Percentiles rank a stretch among this genome's conserved stretches.
Conservation (phyloP, 2,329 filamentous ascomycete species). For the Aspergillus melleus region DNA sequence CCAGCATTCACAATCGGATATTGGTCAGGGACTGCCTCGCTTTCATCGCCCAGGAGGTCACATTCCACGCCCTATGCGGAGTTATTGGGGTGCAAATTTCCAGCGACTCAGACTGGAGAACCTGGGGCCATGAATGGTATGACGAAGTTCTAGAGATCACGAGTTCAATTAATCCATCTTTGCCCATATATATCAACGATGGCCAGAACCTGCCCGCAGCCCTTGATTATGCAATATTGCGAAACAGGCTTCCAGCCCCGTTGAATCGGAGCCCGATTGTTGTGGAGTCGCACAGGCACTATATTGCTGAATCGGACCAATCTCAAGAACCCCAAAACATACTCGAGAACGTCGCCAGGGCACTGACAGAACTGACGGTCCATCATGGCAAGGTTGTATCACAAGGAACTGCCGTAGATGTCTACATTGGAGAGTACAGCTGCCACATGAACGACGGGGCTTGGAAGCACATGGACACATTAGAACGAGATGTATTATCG, state of each 20-base stretch:
- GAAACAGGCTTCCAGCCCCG: conserved; percentile 32
- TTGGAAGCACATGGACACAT: conserved; percentile 49
- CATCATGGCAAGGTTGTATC: conserved; percentile 51
- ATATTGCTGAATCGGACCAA: conserved; percentile 47
- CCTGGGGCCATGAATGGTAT: conserved; percentile 59
- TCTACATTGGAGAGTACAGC: conserved; percentile 60
- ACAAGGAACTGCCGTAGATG: conserved; percentile 50
- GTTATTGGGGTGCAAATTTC: conserved; percentile 59
- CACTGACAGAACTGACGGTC: conserved; percentile 48
- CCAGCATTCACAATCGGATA: conserved; percentile 42
- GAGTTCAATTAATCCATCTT: conserved; percentile 47
- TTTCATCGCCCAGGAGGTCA: conserved; percentile 53
- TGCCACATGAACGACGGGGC: conserved; percentile 56
- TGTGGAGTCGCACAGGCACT: conserved; percentile 62
- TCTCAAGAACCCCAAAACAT: conserved; percentile 50
- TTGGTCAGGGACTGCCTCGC: conserved; percentile 50
- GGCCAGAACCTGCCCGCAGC: conserved; percentile 54
- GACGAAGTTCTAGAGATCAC: conserved; percentile 51
- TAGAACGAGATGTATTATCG: conserved; percentile 36
- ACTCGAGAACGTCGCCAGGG: conserved; percentile 45
- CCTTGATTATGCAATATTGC: conserved; percentile 46
- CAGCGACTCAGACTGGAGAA: conserved; percentile 56
- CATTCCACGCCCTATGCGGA: conserved; percentile 40
- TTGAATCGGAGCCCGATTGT: conserved; percentile 48
- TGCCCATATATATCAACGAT: conserved; percentile 61